Evolutionary conservation across 1,284 basidiomycete genomes (phyloP).

Genomic region (Heliocybe sulcata): DNA sequence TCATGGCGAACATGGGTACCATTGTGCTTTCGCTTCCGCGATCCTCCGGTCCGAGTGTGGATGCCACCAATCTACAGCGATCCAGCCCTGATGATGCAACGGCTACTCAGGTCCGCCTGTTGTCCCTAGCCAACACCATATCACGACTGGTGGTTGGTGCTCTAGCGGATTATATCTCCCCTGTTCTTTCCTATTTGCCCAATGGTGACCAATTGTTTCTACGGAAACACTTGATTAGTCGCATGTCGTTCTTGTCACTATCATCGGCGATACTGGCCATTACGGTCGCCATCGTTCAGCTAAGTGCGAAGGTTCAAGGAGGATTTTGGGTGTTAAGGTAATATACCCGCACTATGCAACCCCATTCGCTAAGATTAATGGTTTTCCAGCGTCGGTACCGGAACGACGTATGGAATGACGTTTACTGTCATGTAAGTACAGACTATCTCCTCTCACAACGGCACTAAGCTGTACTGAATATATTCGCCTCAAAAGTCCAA

Average conservation of each 20-base stretch:
- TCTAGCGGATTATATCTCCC: conserved; percentile 63
- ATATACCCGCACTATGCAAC: not conserved
- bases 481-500: not conserved
- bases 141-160: conserved; percentile 65
- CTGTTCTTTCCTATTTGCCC: conserved; percentile 35
- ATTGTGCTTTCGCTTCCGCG: conserved; percentile 59
- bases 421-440: conserved; percentile 60
- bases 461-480: not conserved
- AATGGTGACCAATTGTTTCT: conserved; percentile 29
- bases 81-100: conserved; percentile 27
- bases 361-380: not conserved
- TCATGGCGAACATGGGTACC: conserved; percentile 72
- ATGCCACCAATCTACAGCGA: conserved; percentile 6
- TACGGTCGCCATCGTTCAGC: conserved; percentile 47
- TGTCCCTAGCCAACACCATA: conserved; percentile 64
- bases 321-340: conserved; percentile 60
- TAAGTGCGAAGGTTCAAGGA: conserved; percentile 37
- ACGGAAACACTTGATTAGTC: conserved; percentile 48
- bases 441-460: not conserved
- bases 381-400: conserved; percentile 45
- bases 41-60: conserved; percentile 13
- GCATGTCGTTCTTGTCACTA: conserved; percentile 48
- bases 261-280: conserved; percentile 38
- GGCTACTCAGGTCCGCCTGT: conserved; percentile 57
- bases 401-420: conserved; percentile 56